Percentiles rank a stretch among this genome's conserved stretches.
These are phyloP conservation scores for Phytophthora litchii DNA, from an alignment of 352 stramenopile genomes.

Conservation along the genomic window DNA sequence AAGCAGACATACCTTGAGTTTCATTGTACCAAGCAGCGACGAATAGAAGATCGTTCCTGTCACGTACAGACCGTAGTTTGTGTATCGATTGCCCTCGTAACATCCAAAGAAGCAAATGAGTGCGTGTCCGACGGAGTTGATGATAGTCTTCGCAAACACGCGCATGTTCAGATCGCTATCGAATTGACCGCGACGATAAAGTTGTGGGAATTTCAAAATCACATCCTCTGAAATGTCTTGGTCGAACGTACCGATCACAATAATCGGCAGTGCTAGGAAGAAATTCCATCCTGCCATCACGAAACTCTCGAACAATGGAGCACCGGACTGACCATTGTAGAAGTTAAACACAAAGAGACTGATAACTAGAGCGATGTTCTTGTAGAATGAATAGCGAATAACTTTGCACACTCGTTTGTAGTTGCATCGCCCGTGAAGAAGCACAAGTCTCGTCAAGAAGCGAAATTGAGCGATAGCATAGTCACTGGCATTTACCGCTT, in stretches of 20 bases:
- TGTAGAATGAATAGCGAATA: conserved; percentile 98
- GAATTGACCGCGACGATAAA: conserved; percentile 52
- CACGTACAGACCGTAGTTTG: conserved; percentile 47
- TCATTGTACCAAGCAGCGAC: conserved; percentile 68
- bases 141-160: conserved; percentile 58
- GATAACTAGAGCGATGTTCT: conserved; percentile 96
- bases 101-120: conserved; percentile 64
- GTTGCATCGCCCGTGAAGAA: conserved; percentile 97
- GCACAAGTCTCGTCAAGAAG: conserved; percentile 92
- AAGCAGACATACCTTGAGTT: conserved; percentile 70
- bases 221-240: conserved; percentile 63
- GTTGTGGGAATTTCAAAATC: conserved; percentile 53
- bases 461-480: conserved; percentile 96
- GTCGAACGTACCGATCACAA: conserved; percentile 79
- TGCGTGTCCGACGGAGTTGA: conserved; percentile 56
- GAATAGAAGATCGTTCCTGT: conserved; percentile 74
- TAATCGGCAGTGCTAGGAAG: conserved; percentile 91
- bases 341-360: conserved; percentile 93
- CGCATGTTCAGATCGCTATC: conserved; percentile 72
- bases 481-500: conserved; percentile 96
- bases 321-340: conserved; percentile 92
- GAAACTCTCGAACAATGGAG: conserved; percentile 80
- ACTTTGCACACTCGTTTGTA: conserved; percentile 95
- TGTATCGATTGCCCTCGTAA: conserved; percentile 37
- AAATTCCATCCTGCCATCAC: conserved; percentile 87